Evolutionary conservation across 805 yeast genomes (phyloP), one percentile per base, ranked within the genome.

Genomic region (Candida boleticola): DNA sequence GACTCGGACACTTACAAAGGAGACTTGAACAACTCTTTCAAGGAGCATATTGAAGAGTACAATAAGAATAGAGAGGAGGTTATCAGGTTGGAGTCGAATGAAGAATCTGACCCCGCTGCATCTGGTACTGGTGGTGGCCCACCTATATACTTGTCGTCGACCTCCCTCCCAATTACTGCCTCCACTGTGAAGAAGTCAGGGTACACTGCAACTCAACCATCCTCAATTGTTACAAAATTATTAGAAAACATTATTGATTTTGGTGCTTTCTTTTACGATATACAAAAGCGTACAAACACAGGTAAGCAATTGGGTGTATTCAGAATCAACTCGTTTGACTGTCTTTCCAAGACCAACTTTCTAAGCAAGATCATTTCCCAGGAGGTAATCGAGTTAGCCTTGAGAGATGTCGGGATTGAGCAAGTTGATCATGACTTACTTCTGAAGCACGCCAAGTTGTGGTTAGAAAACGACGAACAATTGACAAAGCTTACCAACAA

Each of bases 231-330:
- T 1, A 51, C 57, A 14, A 42, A 50, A 5, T 45, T 67, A n/a
- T 57, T 52, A 5, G 55, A 63, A 29, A 52, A 68, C 3, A 58
- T 78, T 35, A 54, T 67, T 21, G 73, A 70, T 29, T 72, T 63
- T 51, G 79, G 77, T 7, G 78, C 80, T 0, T 61, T 67, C 35
- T 71, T 73, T 41, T 68, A 56, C 45, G 78, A 73, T 48, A 46
- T 60, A 30, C 50, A 46, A n/a, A 54, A 63, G 21, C 48, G 58
- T 21, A 48, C 59, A 1, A 71, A 60, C 35, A 57, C 66, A 6
- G 79, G 77, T 3, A 69, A 72, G 46, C 83, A 78, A 50, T 53
- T 69, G 25, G 83, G 83, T 6, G 71, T 71, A 0, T 74, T 77
- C 44, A 47, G 80, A 40, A 65, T 74, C 6, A 77, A 73, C 45